These are phyloP conservation scores for Serendipita sp. DNA, from an alignment of 768 basidiomycete genomes.

Conservation along the genomic window DNA sequence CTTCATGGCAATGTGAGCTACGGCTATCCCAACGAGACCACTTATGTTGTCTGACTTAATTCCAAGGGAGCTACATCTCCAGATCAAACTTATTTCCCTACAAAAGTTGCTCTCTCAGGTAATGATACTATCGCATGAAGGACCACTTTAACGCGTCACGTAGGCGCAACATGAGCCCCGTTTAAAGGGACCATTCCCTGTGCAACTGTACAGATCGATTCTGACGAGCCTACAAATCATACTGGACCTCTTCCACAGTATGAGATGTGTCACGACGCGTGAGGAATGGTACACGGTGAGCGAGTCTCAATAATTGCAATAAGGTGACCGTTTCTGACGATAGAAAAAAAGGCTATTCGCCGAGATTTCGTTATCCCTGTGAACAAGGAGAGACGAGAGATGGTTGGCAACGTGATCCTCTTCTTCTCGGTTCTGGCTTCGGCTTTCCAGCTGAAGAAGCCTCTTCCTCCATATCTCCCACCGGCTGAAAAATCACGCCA, in stretches of 20 bases:
- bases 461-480: slow-evolving; percentile 91
- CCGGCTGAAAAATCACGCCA: slow-evolving; percentile 78
- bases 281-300: slow-evolving; percentile 64
- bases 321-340: too few species aligned
- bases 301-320: too few species aligned
- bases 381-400: slow-evolving; percentile 74
- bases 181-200: slow-evolving; percentile 89
- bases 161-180: slow-evolving; percentile 79
- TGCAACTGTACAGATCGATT: slow-evolving; percentile 66
- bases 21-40: neutral
- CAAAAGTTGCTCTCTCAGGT: slow-evolving; percentile 65
- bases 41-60: neutral
- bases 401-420: slow-evolving; percentile 87
- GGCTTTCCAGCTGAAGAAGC: slow-evolving; percentile 72
- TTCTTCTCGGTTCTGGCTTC: slow-evolving; percentile 70
- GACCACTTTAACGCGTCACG: neutral
- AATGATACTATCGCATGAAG: neutral
- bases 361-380: slow-evolving; percentile 84
- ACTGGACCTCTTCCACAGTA: slow-evolving; percentile 79
- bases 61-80: slow-evolving; percentile 83
- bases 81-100: slow-evolving; percentile 76
- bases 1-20: slow-evolving; percentile 78
- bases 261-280: slow-evolving; percentile 91
- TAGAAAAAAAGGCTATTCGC: slow-evolving; percentile 71
- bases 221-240: slow-evolving; percentile 73